A percentile compares a stretch with the other conserved stretches of the same genome.
These are phyloP conservation scores for Arthroderma uncinatum DNA, from an alignment of 2,329 filamentous ascomycete species.

Conservation along the genomic window DNA sequence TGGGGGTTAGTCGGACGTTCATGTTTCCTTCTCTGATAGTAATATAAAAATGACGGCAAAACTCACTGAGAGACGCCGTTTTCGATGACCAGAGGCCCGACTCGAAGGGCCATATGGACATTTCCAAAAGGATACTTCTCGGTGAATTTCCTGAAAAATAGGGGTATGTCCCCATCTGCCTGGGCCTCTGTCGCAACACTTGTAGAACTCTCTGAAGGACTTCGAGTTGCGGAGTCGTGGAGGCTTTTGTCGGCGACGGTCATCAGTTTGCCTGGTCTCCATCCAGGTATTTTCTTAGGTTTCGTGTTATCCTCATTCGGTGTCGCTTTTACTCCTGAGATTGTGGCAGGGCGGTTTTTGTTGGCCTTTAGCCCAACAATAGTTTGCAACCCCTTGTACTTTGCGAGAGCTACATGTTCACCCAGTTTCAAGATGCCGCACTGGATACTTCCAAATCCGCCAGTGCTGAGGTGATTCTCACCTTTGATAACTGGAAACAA, in stretches of 20 bases:
- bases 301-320: too few species aligned
- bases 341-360: background rate
- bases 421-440: slow-evolving; percentile 13
- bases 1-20: too few species aligned
- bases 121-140: slow-evolving; percentile 28
- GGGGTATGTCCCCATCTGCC: slow-evolving; percentile 22
- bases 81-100: slow-evolving; percentile 34
- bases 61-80: slow-evolving; percentile 17
- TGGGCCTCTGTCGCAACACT: slow-evolving; percentile 4
- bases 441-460: slow-evolving; percentile 1
- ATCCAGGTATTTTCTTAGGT: background rate
- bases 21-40: too few species aligned
- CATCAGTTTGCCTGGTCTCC: background rate
- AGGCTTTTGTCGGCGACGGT: background rate
- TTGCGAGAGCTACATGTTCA: slow-evolving; percentile 14
- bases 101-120: slow-evolving; percentile 32
- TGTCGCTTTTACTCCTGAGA: background rate
- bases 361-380: background rate
- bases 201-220: background rate
- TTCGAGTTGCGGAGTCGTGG: too few species aligned
- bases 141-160: slow-evolving; percentile 22
- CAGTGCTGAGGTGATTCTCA: slow-evolving; percentile 2
- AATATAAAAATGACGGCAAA: background rate
- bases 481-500: slow-evolving; percentile 10
- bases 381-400: slow-evolving; percentile 9